Evolutionary conservation across 2,329 filamentous ascomycete genomes (phyloP), one percentile per base, ranked within the genome.

Genomic region (Colletotrichum theobromicola): DNA sequence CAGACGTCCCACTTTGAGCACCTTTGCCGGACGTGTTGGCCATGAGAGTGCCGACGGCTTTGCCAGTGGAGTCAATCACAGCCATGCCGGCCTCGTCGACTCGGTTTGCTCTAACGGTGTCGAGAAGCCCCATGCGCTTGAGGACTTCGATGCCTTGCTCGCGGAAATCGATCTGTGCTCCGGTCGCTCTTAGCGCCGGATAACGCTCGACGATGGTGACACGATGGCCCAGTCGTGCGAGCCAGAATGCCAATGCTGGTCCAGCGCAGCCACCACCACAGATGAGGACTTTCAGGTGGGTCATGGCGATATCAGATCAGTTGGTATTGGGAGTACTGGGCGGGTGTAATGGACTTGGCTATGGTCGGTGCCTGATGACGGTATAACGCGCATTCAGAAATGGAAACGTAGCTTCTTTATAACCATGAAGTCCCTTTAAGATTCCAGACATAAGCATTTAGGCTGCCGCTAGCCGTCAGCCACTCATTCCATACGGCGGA

Each of bases 161-260:
- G 4, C 88, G 86, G 4, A 92, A 81, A 77, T 92, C 90, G 32
- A 92, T 80, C 63, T 90, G 89, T 5, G 87, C 85, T 0, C 90
- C 90, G 0, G 83, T 83, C 2, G 83, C 80, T 3, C 90, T 85
- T 0, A 90, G 70, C 46, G n/a, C 66, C 0, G 85, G 78, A 62
- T 80, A 84, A 2, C 83, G 80, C 76, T 88, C 87, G 65, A 88
- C 74, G 10, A 88, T 79, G 3, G 85, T 87, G 53, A 87, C 80
- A 15, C 81, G 67, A 76, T 87, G 81, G 62, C 81, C 82, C 4
- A 80, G 77, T 42, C 80, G 81, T 6, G 79, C 82, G 24, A 91
- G 86, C 82, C 87, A 88, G 80, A 85, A 87, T 32, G 89, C 89
- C 12, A 90, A 81, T 12, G 87, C 83, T 9, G 82, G 84, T 26